These are phyloP conservation scores for Ostreobium quekettii DNA, from an alignment of 139 green algal species.

Conservation along the genomic window DNA sequence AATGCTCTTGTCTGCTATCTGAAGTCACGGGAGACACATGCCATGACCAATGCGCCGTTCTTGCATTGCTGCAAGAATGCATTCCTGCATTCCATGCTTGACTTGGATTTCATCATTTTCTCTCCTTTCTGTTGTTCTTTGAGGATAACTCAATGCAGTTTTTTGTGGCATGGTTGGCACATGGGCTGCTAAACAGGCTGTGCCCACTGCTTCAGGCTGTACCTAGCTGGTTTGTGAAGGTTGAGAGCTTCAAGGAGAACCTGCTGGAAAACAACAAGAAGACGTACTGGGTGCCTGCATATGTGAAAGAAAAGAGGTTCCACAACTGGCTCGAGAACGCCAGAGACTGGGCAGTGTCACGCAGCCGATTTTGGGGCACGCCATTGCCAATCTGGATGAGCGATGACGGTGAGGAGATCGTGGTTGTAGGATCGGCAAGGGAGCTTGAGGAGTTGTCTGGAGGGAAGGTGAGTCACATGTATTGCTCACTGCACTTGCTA, in stretches of 20 bases:
- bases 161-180: too few relatives aligned
- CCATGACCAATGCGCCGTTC: too few relatives aligned
- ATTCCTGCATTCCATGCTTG: too few relatives aligned
- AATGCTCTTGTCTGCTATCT: too few relatives aligned
- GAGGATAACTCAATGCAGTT: too few relatives aligned
- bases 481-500: neutral
- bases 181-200: too few relatives aligned
- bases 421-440: slow-evolving; percentile 72
- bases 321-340: slow-evolving; percentile 97
- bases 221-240: slow-evolving; percentile 91
- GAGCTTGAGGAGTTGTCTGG: slow-evolving; percentile 86
- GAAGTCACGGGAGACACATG: too few relatives aligned
- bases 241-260: slow-evolving; percentile 76
- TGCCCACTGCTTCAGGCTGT: slow-evolving; percentile 71
- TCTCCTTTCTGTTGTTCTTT: too few relatives aligned
- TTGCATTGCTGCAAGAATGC: too few relatives aligned
- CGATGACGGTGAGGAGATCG: slow-evolving; percentile 80
- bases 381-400: slow-evolving; percentile 90
- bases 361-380: slow-evolving; percentile 93
- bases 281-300: slow-evolving; percentile 91
- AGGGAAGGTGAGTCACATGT: slow-evolving; percentile 44
- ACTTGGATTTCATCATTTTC: too few relatives aligned
- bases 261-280: slow-evolving; percentile 82
- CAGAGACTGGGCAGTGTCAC: slow-evolving; percentile 76
- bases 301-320: slow-evolving; percentile 98